Percentiles rank a stretch among this genome's conserved stretches.
phyloP scores from a whole-genome alignment of 2,329 filamentous ascomycete species.

The Fusarium sp. region DNA sequence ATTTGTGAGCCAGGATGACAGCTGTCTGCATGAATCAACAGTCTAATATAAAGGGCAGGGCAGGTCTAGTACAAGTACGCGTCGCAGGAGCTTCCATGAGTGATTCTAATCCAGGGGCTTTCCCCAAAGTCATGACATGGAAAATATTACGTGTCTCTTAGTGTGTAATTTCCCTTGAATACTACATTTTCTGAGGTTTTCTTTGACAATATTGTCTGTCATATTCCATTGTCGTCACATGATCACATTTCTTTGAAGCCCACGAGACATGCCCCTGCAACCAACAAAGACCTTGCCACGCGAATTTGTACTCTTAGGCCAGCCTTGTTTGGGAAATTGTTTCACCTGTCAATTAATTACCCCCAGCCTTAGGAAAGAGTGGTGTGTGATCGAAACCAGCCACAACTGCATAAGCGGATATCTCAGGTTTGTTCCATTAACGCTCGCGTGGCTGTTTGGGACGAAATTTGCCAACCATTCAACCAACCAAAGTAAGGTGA shows the following conservation, averaged over 20 bases:
- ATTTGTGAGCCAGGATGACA: not conserved
- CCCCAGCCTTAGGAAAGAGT: not conserved
- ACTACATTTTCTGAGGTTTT: not conserved
- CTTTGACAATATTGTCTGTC: not conserved
- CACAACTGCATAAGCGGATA: not conserved
- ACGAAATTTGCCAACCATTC: not conserved
- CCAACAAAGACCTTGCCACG: not conserved
- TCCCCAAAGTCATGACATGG: not conserved
- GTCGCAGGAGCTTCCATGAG: not conserved
- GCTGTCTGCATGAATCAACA: not conserved
- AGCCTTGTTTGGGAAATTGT: not conserved
- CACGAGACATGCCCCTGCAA: not conserved
- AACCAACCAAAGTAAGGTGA: not conserved
- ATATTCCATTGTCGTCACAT: not conserved
- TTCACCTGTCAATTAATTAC: not conserved
- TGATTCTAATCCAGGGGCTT: not conserved
- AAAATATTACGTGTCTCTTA: not conserved
- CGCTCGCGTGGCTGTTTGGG: not conserved
- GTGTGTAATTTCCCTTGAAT: not conserved
- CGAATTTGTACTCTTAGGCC: not conserved
- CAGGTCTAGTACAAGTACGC: not conserved
- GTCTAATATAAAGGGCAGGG: not conserved
- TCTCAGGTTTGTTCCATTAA: not conserved
- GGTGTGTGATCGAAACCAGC: not conserved
- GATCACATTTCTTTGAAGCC: not conserved